Percentiles rank a stretch among this genome's conserved stretches.
These are phyloP conservation scores for Phytophthora hibernalis DNA, from an alignment of 352 stramenopile species.

Conservation along the genomic window DNA sequence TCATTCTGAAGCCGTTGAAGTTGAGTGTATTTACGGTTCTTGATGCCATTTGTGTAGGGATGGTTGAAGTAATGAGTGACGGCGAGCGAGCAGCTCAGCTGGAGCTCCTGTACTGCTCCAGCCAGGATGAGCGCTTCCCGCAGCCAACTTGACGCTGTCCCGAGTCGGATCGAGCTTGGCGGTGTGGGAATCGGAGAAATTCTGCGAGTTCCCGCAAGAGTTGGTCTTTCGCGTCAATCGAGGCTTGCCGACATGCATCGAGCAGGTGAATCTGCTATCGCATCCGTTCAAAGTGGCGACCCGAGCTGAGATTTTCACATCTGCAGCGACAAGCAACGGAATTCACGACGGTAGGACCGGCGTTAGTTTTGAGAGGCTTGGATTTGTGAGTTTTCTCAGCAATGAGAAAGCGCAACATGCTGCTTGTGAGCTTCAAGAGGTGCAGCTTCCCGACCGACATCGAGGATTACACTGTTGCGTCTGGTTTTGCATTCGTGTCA, in stretches of 20 bases:
- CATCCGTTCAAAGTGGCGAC: conserved; percentile 54
- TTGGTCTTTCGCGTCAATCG: conserved; percentile 57
- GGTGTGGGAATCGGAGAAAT: conserved; percentile 60
- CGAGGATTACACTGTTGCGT: conserved; percentile 43
- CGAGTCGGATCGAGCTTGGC: background rate
- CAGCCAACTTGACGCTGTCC: conserved; percentile 20
- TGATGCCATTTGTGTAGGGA: background rate
- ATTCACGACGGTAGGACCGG: conserved; percentile 18
- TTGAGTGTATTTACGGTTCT: background rate
- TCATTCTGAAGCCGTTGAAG: conserved; percentile 15
- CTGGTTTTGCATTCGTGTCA: conserved; percentile 59
- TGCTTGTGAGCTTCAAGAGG: conserved; percentile 60
- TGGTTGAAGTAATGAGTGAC: conserved; percentile 1
- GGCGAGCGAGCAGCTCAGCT: conserved; percentile 15
- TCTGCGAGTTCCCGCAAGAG: conserved; percentile 71
- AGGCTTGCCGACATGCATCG: conserved; percentile 21
- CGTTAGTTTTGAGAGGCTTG: conserved; percentile 45
- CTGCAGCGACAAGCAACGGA: background rate
- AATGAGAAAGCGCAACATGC: conserved; percentile 32
- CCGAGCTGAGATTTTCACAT: conserved; percentile 58
- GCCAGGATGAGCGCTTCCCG: conserved; percentile 39
- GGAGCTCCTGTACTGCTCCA: conserved; percentile 48
- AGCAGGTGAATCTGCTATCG: conserved; percentile 41
- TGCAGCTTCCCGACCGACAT: conserved; percentile 30
- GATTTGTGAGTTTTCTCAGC: conserved; percentile 47